These are phyloP conservation scores for Podospora didyma DNA, from an alignment of 495 filamentous ascomycete genomes.

Conservation along the genomic window DNA sequence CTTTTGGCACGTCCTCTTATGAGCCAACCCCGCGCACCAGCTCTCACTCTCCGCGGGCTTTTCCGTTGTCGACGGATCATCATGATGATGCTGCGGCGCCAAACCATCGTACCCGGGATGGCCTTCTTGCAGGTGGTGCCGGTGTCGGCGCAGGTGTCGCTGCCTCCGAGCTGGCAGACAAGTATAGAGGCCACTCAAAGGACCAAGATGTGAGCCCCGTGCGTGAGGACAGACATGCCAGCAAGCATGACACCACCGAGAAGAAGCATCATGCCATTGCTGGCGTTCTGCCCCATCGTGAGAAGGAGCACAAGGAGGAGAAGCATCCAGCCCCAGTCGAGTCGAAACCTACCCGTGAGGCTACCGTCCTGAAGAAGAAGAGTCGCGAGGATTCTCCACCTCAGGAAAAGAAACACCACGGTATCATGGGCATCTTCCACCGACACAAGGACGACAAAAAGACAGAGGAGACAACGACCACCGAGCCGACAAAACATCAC, in stretches of 20 bases:
- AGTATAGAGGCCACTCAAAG: conserved; percentile 14
- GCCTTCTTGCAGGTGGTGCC: conserved; percentile 12
- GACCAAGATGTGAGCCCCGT: conserved; percentile 2
- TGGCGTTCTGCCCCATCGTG: neutral
- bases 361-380: neutral
- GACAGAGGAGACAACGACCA: neutral
- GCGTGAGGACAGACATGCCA: neutral
- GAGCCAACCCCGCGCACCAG: neutral
- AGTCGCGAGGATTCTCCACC: neutral
- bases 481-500: conserved; percentile 9
- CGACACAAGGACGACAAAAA: conserved; percentile 25
- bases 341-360: neutral
- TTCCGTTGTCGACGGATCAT: neutral
- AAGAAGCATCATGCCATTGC: conserved; percentile 4
- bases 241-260: neutral
- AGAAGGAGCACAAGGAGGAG: neutral
- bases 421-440: conserved; percentile 28
- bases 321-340: neutral
- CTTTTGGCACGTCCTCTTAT: neutral
- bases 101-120: neutral
- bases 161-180: conserved; percentile 15
- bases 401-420: conserved; percentile 5
- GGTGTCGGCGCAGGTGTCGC: conserved; percentile 11
- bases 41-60: neutral
- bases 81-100: neutral